These are phyloP conservation scores for Trichophyton benhamiae DNA, from an alignment of 2,329 filamentous ascomycete species.

Conservation along the genomic window DNA sequence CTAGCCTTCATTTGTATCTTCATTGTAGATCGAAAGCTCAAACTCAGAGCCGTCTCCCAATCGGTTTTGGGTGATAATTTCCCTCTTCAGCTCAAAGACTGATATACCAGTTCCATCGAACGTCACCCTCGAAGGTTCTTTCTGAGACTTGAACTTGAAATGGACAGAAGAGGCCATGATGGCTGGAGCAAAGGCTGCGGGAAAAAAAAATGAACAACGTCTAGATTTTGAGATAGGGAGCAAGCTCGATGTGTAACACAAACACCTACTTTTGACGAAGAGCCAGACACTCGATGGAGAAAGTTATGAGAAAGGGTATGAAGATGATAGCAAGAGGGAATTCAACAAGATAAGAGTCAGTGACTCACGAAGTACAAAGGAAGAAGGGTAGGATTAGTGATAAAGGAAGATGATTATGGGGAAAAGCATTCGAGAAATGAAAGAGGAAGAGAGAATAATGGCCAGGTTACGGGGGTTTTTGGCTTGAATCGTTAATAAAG, in stretches of 20 bases:
- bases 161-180: conserved; percentile 94
- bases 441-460: not conserved
- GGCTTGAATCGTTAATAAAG: conserved; percentile 1
- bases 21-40: conserved; percentile 85
- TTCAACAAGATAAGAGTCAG: not conserved
- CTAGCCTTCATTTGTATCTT: conserved; percentile 82
- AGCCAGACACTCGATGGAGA: not conserved
- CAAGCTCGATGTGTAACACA: conserved; percentile 2
- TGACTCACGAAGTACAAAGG: not conserved
- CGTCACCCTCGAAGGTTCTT: conserved; percentile 83
- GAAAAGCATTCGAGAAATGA: not conserved
- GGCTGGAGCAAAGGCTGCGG: conserved; percentile 7
- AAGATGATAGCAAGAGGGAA: not conserved
- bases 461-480: not conserved
- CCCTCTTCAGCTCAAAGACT: conserved; percentile 96
- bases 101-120: conserved; percentile 97
- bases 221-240: conserved; percentile 12
- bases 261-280: not conserved
- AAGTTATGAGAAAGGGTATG: not conserved
- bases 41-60: conserved; percentile 94
- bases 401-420: not conserved
- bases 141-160: conserved; percentile 99
- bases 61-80: conserved; percentile 90
- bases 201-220: conserved; percentile 10
- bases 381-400: not conserved